Percentiles rank a stretch among this genome's conserved stretches.
These are phyloP conservation scores for Salix koriyanagi DNA, from an alignment of 345 rosid genomes.

Conservation along the genomic window DNA sequence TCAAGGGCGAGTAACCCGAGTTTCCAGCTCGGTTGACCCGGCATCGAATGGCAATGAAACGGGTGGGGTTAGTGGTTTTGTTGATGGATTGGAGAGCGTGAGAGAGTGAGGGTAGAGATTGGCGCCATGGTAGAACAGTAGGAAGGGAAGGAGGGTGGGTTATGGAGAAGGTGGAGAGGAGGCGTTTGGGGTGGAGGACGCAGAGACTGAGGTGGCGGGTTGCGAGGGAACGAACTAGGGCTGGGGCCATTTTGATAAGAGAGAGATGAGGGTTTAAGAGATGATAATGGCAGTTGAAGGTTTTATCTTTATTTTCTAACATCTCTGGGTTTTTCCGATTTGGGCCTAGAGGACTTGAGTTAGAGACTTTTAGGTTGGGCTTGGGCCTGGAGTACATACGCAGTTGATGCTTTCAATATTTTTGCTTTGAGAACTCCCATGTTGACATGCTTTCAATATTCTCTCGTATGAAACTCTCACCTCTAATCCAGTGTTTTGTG, in stretches of 20 bases:
- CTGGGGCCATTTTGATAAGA: slow-evolving; percentile 43
- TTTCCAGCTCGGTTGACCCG: slow-evolving; percentile 66
- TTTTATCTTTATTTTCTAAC: not conserved
- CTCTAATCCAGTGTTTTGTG: too few relatives aligned
- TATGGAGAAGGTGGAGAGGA: slow-evolving; percentile 25
- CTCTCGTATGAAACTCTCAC: too few relatives aligned
- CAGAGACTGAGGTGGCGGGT: slow-evolving; percentile 44
- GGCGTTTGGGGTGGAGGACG: slow-evolving; percentile 35
- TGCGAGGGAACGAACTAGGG: slow-evolving; percentile 41
- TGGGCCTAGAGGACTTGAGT: not conserved
- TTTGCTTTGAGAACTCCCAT: too few relatives aligned
- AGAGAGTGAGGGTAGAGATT: slow-evolving; percentile 31
- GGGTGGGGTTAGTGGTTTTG: slow-evolving; percentile 13
- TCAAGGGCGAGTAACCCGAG: slow-evolving; percentile 78
- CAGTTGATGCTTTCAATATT: too few relatives aligned
- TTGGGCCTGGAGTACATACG: not conserved
- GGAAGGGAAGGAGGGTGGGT: slow-evolving; percentile 6
- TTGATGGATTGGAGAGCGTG: slow-evolving; percentile 20
- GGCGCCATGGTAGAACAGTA: slow-evolving; percentile 37
- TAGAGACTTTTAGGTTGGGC: not conserved
- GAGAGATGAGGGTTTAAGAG: not conserved
- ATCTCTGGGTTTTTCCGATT: not conserved
- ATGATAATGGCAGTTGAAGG: not conserved
- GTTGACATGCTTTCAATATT: too few relatives aligned
- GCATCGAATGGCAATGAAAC: slow-evolving; percentile 59